A percentile compares a stretch with the other conserved stretches of the same genome.
These are phyloP conservation scores for Henckelia pumila DNA, from an alignment of 257 asterid genomes.

Conservation along the genomic window DNA sequence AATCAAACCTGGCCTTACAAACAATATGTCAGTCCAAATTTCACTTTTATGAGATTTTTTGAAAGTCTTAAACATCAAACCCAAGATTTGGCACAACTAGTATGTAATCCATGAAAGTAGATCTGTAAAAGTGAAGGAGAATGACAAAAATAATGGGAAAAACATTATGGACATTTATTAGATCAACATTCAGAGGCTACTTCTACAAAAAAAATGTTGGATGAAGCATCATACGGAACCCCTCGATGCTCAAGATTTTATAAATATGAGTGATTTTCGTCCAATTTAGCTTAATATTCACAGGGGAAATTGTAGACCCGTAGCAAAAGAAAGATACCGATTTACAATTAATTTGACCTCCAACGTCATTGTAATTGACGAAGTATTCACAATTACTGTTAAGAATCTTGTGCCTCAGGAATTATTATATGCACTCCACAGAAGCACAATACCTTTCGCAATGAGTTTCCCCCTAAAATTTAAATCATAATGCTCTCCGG, in stretches of 20 bases:
- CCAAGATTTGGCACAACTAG: neutral
- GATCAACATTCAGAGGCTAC: neutral
- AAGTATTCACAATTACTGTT: neutral
- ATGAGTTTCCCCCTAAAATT: neutral
- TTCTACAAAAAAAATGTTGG: neutral
- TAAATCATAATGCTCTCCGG: neutral
- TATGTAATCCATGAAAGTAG: neutral
- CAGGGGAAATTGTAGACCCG: neutral
- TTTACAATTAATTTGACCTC: neutral
- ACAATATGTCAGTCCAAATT: conserved; percentile 14
- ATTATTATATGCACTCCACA: neutral
- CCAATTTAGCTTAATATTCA: neutral
- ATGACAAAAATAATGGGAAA: neutral
- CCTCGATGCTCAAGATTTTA: neutral
- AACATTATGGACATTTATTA: neutral
- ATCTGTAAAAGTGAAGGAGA: neutral
- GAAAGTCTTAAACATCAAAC: neutral
- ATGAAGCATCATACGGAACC: neutral
- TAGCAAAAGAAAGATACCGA: neutral
- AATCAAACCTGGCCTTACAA: conserved; percentile 59
- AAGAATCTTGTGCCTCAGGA: neutral
- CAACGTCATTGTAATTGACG: neutral
- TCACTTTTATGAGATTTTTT: conserved; percentile 2
- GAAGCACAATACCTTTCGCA: neutral
- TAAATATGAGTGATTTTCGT: neutral